Evolutionary conservation across 148 eudicot species (phyloP).

Genomic region (Suaeda aralocaspica): DNA sequence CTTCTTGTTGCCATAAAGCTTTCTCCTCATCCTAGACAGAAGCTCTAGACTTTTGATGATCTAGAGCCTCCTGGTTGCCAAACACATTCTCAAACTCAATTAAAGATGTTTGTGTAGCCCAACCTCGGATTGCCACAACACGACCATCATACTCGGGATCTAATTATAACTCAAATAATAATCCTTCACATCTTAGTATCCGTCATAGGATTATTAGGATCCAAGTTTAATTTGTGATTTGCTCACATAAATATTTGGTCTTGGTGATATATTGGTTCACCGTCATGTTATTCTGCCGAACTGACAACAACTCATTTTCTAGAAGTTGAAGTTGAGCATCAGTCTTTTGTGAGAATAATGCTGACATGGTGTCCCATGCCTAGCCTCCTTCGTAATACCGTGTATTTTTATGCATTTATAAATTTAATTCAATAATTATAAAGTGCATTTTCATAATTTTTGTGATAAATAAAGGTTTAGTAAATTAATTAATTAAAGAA

Average conservation of each 20-base stretch:
- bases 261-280: background rate
- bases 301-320: background rate
- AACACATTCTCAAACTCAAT: slow-evolving; percentile 14
- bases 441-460: too few species aligned
- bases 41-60: slow-evolving; percentile 5
- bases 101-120: slow-evolving; percentile 4
- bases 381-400: too few species aligned
- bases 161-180: background rate
- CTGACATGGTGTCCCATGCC: too few species aligned
- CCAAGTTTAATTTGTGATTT: slow-evolving; percentile 11
- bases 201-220: background rate
- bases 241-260: background rate
- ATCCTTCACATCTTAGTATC: background rate
- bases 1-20: background rate
- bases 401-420: too few species aligned
- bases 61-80: slow-evolving; percentile 18
- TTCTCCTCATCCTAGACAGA: slow-evolving; percentile 2
- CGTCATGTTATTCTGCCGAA: background rate
- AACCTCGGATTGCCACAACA: too few species aligned
- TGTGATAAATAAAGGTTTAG: too few species aligned
- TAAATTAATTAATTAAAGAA: too few species aligned
- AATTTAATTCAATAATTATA: too few species aligned
- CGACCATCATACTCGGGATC: too few species aligned
- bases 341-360: too few species aligned
- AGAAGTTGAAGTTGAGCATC: background rate